Conservation (phyloP, 2,329 filamentous ascomycete genomes). For the Sporothrix phasma region DNA sequence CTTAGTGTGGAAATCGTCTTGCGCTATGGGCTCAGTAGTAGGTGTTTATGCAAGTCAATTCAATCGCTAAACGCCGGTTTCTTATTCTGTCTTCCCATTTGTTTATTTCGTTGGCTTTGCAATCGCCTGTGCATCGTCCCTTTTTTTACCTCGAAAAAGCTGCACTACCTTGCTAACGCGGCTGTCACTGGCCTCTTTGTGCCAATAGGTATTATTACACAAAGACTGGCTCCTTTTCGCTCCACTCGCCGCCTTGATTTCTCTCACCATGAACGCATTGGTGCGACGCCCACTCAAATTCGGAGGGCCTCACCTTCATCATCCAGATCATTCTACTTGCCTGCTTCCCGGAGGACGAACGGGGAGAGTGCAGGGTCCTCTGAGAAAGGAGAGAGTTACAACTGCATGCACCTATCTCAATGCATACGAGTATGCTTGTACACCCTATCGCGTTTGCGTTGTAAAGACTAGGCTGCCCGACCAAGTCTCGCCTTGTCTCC, state of each 20-base stretch:
- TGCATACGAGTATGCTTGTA: conserved; percentile 7
- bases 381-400: neutral
- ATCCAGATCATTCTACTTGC: neutral
- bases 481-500: conserved; percentile 15
- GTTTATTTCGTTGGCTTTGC: neutral
- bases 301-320: too few relatives aligned
- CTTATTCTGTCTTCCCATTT: conserved; percentile 12
- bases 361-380: neutral
- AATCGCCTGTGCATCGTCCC: neutral
- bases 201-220: neutral
- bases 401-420: conserved; percentile 6
- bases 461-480: neutral
- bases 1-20: neutral
- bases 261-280: neutral
- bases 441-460: neutral
- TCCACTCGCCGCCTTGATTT: neutral
- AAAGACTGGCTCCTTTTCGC: neutral
- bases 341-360: neutral
- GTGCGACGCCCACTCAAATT: neutral
- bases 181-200: conserved; percentile 2
- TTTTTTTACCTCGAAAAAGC: neutral
- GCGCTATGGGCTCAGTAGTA: neutral
- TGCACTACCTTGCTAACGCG: neutral
- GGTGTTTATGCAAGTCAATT: conserved; percentile 10
- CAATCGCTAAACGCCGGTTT: conserved; percentile 17